phyloP scores from a whole-genome alignment of 306 rosid species.

The Trichosanthes cucumerina region DNA sequence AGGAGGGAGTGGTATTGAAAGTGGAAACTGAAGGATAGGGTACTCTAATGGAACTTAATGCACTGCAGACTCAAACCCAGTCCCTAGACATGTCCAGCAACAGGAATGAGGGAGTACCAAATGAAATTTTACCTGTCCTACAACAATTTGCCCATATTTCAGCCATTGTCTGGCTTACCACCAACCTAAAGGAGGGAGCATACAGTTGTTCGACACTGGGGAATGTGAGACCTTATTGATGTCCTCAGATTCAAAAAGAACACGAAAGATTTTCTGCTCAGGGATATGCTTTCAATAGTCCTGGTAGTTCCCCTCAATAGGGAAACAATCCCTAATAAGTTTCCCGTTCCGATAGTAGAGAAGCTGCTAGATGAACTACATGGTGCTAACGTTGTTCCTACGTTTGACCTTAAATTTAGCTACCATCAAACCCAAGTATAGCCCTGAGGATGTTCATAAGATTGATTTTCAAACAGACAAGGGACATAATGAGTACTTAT shows the following conservation, averaged over 20 bases:
- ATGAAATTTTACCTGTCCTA: not conserved
- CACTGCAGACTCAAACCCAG: too few species aligned
- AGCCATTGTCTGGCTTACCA: not conserved
- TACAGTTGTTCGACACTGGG: not conserved
- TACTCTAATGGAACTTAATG: too few species aligned
- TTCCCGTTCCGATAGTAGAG: not conserved
- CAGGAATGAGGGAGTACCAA: not conserved
- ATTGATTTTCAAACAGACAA: too few species aligned
- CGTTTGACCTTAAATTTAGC: not conserved
- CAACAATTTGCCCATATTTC: not conserved
- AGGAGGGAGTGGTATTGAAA: not conserved
- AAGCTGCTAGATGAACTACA: not conserved
- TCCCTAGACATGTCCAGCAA: not conserved
- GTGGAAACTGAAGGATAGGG: not conserved
- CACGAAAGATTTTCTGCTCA: not conserved
- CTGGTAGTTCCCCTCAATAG: not conserved
- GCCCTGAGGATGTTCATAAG: too few species aligned
- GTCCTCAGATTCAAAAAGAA: not conserved
- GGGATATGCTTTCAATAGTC: not conserved
- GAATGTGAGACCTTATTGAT: not conserved
- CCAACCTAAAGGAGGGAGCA: not conserved
- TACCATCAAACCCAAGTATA: not conserved
- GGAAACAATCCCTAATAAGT: not conserved
- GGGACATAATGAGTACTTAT: too few species aligned
- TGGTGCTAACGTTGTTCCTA: not conserved